These are phyloP conservation scores for Termitomyces sp. DNA, from an alignment of 768 basidiomycete genomes.

Conservation along the genomic window DNA sequence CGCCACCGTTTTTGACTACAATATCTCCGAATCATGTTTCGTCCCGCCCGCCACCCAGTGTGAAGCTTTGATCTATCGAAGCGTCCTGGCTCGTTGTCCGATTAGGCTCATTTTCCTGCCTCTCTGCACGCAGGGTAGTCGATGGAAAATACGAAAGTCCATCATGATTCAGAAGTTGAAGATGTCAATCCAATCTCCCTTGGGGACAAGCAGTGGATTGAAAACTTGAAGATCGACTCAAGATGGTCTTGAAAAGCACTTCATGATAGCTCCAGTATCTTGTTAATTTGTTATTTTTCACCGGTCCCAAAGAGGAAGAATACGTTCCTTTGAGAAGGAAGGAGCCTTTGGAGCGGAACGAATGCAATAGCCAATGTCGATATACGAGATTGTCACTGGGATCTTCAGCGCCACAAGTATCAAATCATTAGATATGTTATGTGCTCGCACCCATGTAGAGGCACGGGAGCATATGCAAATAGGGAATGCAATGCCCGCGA, in stretches of 20 bases:
- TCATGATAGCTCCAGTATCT: neutral
- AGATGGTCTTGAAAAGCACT: neutral
- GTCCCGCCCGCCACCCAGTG: too few species aligned
- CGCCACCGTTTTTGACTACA: neutral
- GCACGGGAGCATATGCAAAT: too few species aligned
- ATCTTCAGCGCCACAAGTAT: too few species aligned
- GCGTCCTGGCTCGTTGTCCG: neutral
- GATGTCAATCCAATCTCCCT: too few species aligned
- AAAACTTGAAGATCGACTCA: neutral
- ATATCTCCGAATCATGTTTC: neutral
- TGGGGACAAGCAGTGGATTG: neutral
- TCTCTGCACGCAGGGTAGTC: neutral
- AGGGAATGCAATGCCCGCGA: neutral
- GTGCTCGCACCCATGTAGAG: too few species aligned
- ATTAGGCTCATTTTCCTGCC: neutral
- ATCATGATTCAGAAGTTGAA: neutral
- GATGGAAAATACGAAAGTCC: neutral
- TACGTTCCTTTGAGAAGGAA: neutral
- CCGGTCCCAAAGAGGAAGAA: neutral
- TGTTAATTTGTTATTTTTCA: neutral
- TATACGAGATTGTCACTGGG: too few species aligned
- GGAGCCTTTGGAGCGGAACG: neutral
- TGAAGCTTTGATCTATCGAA: neutral
- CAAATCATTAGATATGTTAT: too few species aligned
- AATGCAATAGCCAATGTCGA: neutral